phyloP scores from a whole-genome alignment of 75 land plant species.

The Pseudotsuga menziesii region DNA sequence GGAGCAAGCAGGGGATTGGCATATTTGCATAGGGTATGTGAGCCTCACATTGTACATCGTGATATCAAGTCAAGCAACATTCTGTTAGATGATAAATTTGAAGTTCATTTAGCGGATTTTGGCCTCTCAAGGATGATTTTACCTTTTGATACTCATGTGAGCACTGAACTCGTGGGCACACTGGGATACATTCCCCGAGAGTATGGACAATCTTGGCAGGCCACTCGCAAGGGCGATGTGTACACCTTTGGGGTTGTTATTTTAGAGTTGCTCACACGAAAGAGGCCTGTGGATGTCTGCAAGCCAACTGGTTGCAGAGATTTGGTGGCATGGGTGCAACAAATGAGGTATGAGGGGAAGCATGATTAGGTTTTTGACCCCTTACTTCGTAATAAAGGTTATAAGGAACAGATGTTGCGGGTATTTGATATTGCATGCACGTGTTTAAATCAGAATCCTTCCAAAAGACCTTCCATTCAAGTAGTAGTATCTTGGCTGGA shows the following conservation, averaged over 20 bases:
- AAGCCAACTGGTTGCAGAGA: slow-evolving; percentile 37
- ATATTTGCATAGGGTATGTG: slow-evolving; percentile 52
- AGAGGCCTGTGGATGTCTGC: slow-evolving; percentile 36
- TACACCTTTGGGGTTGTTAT: slow-evolving; percentile 69
- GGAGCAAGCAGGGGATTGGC: slow-evolving; percentile 40
- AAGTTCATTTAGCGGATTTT: slow-evolving; percentile 53
- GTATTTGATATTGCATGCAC: slow-evolving; percentile 44
- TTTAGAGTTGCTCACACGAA: slow-evolving; percentile 53
- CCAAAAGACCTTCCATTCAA: slow-evolving; percentile 45
- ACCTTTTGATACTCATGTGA: slow-evolving; percentile 44
- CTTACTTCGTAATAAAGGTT: slow-evolving; percentile 24
- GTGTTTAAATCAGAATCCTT: slow-evolving; percentile 42
- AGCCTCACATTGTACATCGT: slow-evolving; percentile 52
- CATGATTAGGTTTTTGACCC: slow-evolving; percentile 38
- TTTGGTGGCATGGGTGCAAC: slow-evolving; percentile 54
- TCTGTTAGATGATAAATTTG: slow-evolving; percentile 42
- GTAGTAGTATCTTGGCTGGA: slow-evolving; percentile 57
- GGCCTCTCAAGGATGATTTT: slow-evolving; percentile 45
- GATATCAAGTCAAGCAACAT: slow-evolving; percentile 65
- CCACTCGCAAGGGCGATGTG: slow-evolving; percentile 57
- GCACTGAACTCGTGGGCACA: slow-evolving; percentile 55
- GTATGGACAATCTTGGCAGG: slow-evolving; percentile 52
- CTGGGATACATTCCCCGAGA: slow-evolving; percentile 64
- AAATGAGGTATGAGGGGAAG: slow-evolving; percentile 27
- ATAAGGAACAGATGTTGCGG: slow-evolving; percentile 30